phyloP scores from a whole-genome alignment of 441 rosid species.

The Kokia cookei region DNA sequence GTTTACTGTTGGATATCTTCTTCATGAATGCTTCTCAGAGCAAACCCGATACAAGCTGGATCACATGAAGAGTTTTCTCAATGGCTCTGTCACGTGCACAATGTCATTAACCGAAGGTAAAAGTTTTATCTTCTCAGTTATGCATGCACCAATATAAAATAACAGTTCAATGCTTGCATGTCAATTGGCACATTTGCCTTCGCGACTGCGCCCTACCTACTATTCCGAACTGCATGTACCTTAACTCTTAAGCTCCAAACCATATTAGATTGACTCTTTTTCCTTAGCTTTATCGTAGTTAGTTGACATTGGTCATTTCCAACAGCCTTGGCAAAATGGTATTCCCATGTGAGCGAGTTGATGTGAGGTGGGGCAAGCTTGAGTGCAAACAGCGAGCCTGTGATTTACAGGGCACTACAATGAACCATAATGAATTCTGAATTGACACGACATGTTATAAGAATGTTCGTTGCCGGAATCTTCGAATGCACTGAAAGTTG shows the following conservation, averaged over 20 bases:
- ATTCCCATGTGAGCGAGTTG: slow-evolving; percentile 84
- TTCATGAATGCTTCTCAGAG: slow-evolving; percentile 32
- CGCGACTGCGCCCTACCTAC: background rate
- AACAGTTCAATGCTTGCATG: background rate
- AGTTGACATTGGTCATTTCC: background rate
- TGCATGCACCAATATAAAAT: background rate
- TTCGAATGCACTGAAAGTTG: background rate
- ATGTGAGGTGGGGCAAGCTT: slow-evolving; percentile 98
- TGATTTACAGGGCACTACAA: slow-evolving; percentile 60
- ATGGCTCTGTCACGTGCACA: slow-evolving; percentile 89
- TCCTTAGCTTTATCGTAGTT: background rate
- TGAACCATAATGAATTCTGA: background rate
- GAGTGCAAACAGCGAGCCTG: slow-evolving; percentile 84
- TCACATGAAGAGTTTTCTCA: slow-evolving; percentile 83
- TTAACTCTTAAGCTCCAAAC: background rate
- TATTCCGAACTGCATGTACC: background rate
- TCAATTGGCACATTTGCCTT: background rate
- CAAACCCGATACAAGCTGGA: slow-evolving; percentile 71
- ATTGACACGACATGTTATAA: background rate
- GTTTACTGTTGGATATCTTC: background rate
- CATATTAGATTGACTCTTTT: background rate
- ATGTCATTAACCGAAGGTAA: slow-evolving; percentile 89
- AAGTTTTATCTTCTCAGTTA: background rate
- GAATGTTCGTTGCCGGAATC: background rate
- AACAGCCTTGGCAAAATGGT: slow-evolving; percentile 71